Evolutionary conservation across 2,329 filamentous ascomycete genomes (phyloP), one percentile per base, ranked within the genome.

Genomic region (Fusarium sp.): DNA sequence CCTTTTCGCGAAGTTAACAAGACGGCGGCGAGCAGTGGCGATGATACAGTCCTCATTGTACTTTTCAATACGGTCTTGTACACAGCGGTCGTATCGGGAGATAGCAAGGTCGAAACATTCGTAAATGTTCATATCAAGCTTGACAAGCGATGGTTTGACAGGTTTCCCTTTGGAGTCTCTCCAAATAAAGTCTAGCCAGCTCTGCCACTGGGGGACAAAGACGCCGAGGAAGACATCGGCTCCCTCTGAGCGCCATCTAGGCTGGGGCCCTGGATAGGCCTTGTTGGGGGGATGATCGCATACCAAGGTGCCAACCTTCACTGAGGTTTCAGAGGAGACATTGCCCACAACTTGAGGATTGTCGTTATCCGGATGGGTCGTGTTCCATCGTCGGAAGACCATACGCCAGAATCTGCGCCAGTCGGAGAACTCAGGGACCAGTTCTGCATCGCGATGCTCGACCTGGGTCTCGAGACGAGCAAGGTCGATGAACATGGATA

Each of bases 391-490:
- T 25, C 45, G 30, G 20, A 57, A 57, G 11, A 42, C 34, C 45
- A 52, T 48, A 9, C 45, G 30, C 55, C 45, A 57, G 32, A 57
- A 57, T 22, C 54, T 49, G 10, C 32, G n/a, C 54, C 45, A 51
- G 42, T 56, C 42, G 10, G 22, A 13, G 10, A 27, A 20, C 12
- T 24, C 27, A 22, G 42, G 41, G 13, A 25, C 18, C 7, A 34
- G 29, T 10, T 27, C 41, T 13, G 29, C 22, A 10, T 37, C 12
- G 10, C 24, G 41, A 16, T 30, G 29, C 12, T 48, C 29, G 4
- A 48, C 42, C 6, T 34, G 22, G 18, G 20, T 37, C 9, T 56
- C 53, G 13, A 56, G 22, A 11, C 14, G 29, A 11, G 53, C 18
- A 37, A 56, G 53, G 20, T 56, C 53, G 18, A 49, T 37, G 10